Evolutionary conservation across 2,329 filamentous ascomycete species (phyloP).

Genomic region (Verticillium tricorpus): DNA sequence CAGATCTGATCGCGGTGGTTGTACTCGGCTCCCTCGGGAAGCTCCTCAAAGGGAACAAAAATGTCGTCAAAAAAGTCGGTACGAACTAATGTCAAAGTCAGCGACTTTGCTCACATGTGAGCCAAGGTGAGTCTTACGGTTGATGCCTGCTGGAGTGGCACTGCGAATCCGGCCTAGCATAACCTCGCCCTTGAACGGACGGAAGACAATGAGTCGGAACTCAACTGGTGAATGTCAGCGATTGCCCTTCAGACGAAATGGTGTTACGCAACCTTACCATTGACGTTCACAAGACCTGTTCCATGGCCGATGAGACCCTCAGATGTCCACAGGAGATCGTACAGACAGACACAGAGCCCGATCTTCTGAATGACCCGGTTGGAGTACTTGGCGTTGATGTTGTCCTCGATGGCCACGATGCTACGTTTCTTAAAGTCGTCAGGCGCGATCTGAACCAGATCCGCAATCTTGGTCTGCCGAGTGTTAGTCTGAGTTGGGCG

Average conservation of each 20-base stretch:
- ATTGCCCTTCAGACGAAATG: background rate
- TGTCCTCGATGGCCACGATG: slow-evolving; percentile 84
- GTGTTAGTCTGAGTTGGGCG: background rate
- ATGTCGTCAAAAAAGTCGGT: slow-evolving; percentile 96
- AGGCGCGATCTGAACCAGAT: slow-evolving; percentile 89
- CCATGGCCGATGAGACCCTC: slow-evolving; percentile 94
- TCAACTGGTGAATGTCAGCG: slow-evolving; percentile 56
- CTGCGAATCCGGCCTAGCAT: slow-evolving; percentile 79
- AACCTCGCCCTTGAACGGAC: slow-evolving; percentile 93
- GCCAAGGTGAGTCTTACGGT: slow-evolving; percentile 42
- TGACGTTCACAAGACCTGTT: slow-evolving; percentile 88
- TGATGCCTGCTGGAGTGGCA: slow-evolving; percentile 67
- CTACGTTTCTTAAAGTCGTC: slow-evolving; percentile 83
- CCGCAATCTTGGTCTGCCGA: slow-evolving; percentile 79
- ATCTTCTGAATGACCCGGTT: slow-evolving; percentile 95
- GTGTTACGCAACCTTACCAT: slow-evolving; percentile 51
- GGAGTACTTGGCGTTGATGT: slow-evolving; percentile 94
- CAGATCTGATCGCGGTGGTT: slow-evolving; percentile 74
- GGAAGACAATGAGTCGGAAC: slow-evolving; percentile 89
- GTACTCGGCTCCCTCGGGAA: slow-evolving; percentile 73
- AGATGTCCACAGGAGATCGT: slow-evolving; percentile 82
- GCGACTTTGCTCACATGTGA: background rate
- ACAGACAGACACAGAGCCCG: slow-evolving; percentile 88
- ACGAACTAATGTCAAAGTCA: slow-evolving; percentile 48
- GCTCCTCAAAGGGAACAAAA: slow-evolving; percentile 67